These are phyloP conservation scores for Sonneratia caseolaris DNA, from an alignment of 345 rosid genomes.

Conservation along the genomic window DNA sequence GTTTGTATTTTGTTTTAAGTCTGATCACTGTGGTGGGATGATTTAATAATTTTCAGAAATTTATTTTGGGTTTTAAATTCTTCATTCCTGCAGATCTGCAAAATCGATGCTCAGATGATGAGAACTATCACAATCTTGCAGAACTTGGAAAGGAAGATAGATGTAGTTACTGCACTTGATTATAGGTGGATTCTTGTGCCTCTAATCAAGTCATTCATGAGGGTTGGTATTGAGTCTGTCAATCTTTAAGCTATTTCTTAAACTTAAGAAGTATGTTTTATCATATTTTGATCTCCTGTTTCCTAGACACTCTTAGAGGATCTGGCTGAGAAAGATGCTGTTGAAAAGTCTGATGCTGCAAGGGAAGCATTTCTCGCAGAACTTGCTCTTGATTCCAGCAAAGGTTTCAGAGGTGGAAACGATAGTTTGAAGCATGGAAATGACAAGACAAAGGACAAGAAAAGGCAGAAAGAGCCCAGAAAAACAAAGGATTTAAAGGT, in stretches of 20 bases:
- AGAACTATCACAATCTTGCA: slow-evolving; percentile 62
- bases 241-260: slow-evolving; percentile 7
- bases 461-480: slow-evolving; percentile 56
- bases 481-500: slow-evolving; percentile 80
- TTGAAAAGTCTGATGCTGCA: slow-evolving; percentile 97
- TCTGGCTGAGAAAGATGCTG: slow-evolving; percentile 90
- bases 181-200: slow-evolving; percentile 59
- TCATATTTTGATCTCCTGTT: slow-evolving; percentile 7
- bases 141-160: slow-evolving; percentile 75
- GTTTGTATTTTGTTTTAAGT: slow-evolving; percentile 27
- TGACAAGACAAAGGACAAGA: slow-evolving; percentile 81
- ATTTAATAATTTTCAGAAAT: neutral
- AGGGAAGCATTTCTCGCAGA: slow-evolving; percentile 89
- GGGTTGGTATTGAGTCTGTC: slow-evolving; percentile 42
- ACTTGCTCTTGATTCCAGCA: slow-evolving; percentile 84
- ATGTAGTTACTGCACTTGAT: slow-evolving; percentile 57
- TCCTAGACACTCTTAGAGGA: slow-evolving; percentile 74
- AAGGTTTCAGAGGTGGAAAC: slow-evolving; percentile 48
- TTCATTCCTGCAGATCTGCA: slow-evolving; percentile 55
- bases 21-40: neutral
- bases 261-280: slow-evolving; percentile 9
- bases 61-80: slow-evolving; percentile 7
- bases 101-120: slow-evolving; percentile 73
- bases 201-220: slow-evolving; percentile 66
- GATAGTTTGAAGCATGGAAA: slow-evolving; percentile 45